Conservation (phyloP, 345 rosid genomes). For the Erodium maritimum region DNA sequence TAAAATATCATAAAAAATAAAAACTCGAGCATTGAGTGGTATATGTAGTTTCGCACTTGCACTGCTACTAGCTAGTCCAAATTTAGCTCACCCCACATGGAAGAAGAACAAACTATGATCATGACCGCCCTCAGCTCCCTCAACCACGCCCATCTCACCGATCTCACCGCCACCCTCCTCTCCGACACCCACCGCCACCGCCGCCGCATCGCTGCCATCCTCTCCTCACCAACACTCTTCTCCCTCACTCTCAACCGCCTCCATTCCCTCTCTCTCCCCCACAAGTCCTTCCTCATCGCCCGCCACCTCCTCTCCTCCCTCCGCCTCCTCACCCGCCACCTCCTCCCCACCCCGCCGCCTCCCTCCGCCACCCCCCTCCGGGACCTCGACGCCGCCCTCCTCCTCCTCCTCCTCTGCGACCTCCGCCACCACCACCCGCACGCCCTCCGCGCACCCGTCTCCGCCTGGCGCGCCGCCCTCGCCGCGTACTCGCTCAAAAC, state of each 20-base stretch:
- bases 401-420: conserved; percentile 79
- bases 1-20: too few relatives aligned
- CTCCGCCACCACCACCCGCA: conserved; percentile 51
- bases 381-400: conserved; percentile 64
- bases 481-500: conserved; percentile 14
- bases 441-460: conserved; percentile 28
- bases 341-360: conserved; percentile 19
- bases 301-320: conserved; percentile 73
- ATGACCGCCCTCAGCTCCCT: conserved; percentile 60
- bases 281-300: conserved; percentile 67
- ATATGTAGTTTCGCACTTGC: not conserved
- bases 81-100: conserved; percentile 14
- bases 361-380: conserved; percentile 31
- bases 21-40: too few relatives aligned
- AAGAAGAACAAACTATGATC: conserved; percentile 37
- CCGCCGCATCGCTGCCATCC: conserved; percentile 53
- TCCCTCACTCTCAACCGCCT: conserved; percentile 71
- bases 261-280: conserved; percentile 51
- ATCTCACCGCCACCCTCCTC: conserved; percentile 43
- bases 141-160: conserved; percentile 28
- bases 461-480: conserved; percentile 48
- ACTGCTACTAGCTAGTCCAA: not conserved
- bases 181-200: conserved; percentile 38
- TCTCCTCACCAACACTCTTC: conserved; percentile 67
- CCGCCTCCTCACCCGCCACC: conserved; percentile 39